Evolutionary conservation across 306 rosid species (phyloP).

Genomic region (Echinosophora koreensis): DNA sequence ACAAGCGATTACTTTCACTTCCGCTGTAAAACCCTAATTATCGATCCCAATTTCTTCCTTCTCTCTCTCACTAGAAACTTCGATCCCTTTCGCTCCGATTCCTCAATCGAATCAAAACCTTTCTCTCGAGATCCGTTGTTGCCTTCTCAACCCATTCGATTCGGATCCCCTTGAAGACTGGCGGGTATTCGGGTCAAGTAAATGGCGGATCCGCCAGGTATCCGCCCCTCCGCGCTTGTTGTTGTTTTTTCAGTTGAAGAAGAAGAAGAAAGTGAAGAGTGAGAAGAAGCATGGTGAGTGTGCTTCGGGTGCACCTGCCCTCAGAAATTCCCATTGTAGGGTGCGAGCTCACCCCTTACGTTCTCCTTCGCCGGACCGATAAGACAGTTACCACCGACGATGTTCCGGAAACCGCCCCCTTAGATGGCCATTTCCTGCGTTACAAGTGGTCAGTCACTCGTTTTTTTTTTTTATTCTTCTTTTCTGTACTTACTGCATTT

Average conservation of each 20-base stretch:
- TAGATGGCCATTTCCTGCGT: slow-evolving; percentile 86
- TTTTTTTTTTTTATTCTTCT: neutral
- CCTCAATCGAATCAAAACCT: slow-evolving; percentile 31
- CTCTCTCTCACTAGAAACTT: slow-evolving; percentile 7
- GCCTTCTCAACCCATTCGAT: neutral
- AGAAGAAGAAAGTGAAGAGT: slow-evolving; percentile 40
- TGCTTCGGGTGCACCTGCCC: slow-evolving; percentile 95
- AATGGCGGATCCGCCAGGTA: slow-evolving; percentile 93
- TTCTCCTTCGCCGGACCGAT: slow-evolving; percentile 82
- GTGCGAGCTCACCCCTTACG: slow-evolving; percentile 95
- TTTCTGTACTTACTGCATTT: neutral
- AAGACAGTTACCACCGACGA: slow-evolving; percentile 66
- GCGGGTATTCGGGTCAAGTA: slow-evolving; percentile 68
- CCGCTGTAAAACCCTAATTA: slow-evolving; percentile 82
- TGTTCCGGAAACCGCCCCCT: slow-evolving; percentile 76
- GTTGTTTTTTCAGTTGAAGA: slow-evolving; percentile 13
- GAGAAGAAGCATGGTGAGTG: slow-evolving; percentile 91
- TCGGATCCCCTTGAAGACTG: slow-evolving; percentile 67
- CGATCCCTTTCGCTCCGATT: slow-evolving; percentile 51
- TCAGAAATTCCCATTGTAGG: slow-evolving; percentile 99
- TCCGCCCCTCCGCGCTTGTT: slow-evolving; percentile 55
- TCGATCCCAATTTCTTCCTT: slow-evolving; percentile 41
- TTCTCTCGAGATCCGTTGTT: slow-evolving; percentile 55
- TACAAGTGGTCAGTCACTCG: slow-evolving; percentile 74
- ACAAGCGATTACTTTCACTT: slow-evolving; percentile 55